Conservation (phyloP, 176 grass and related monocot genomes). For the Carex myosuroides region DNA sequence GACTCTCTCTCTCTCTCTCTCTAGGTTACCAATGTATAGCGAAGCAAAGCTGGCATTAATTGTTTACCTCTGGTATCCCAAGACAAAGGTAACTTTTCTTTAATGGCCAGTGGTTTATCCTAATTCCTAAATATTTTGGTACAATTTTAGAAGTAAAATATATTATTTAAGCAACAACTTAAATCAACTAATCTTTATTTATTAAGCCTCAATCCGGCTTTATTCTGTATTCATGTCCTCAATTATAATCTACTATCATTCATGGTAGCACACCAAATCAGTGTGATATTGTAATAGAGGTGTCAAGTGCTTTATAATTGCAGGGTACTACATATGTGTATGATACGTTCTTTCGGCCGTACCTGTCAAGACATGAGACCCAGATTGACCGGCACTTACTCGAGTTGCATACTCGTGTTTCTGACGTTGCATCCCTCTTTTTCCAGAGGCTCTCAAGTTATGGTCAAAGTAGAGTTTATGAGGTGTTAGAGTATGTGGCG, state of each 20-base stretch:
- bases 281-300: background rate
- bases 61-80: slow-evolving; percentile 86
- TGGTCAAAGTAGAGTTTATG: slow-evolving; percentile 66
- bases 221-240: background rate
- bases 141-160: background rate
- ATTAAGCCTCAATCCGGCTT: background rate
- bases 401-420: slow-evolving; percentile 59
- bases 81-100: slow-evolving; percentile 43
- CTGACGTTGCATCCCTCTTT: slow-evolving; percentile 41
- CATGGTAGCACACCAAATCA: background rate
- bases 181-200: background rate
- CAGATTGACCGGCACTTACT: slow-evolving; percentile 72
- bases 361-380: slow-evolving; percentile 68
- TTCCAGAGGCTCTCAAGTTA: slow-evolving; percentile 59
- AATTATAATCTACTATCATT: background rate
- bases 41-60: slow-evolving; percentile 92
- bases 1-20: background rate
- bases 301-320: slow-evolving; percentile 7
- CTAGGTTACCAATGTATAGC: slow-evolving; percentile 88
- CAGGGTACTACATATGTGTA: slow-evolving; percentile 93
- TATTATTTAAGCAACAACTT: background rate
- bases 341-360: slow-evolving; percentile 66
- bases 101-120: background rate
- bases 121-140: background rate
- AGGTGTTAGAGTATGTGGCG: slow-evolving; percentile 71